Evolutionary conservation across 352 stramenopile species (phyloP).

Genomic region (Pythium vanterpoolii): DNA sequence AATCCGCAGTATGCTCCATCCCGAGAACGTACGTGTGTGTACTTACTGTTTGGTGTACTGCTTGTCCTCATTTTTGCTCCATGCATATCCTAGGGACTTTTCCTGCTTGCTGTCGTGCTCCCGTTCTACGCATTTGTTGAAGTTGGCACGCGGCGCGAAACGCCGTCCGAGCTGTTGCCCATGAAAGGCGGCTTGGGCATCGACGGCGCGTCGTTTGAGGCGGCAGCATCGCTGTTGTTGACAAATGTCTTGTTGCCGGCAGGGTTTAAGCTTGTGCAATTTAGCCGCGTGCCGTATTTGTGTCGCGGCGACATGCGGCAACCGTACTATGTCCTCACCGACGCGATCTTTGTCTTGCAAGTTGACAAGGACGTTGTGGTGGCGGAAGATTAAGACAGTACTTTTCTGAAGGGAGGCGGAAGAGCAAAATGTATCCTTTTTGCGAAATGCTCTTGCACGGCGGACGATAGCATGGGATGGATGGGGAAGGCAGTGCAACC

Average conservation of each 20-base stretch:
- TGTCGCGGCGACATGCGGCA: slow-evolving; percentile 74
- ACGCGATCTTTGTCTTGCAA: slow-evolving; percentile 80
- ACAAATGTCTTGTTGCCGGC: slow-evolving; percentile 64
- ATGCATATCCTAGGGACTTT: slow-evolving; percentile 39
- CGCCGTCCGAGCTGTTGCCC: slow-evolving; percentile 56
- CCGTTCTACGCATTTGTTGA: slow-evolving; percentile 83
- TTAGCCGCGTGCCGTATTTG: slow-evolving; percentile 82
- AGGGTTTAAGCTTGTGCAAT: slow-evolving; percentile 75
- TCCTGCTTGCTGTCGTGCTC: slow-evolving; percentile 75
- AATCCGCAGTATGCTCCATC: slow-evolving; percentile 71
- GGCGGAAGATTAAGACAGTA: background rate
- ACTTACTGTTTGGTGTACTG: background rate
- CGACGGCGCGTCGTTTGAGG: slow-evolving; percentile 66
- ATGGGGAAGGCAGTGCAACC: background rate
- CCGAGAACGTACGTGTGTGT: slow-evolving; percentile 39
- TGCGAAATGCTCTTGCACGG: no score
- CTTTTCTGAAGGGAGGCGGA: background rate
- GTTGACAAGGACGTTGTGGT: slow-evolving; percentile 29
- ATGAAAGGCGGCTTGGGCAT: slow-evolving; percentile 65
- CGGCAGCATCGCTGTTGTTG: slow-evolving; percentile 50
- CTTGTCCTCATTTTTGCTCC: background rate
- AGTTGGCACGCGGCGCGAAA: slow-evolving; percentile 58
- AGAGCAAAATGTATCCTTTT: no score
- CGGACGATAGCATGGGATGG: no score
- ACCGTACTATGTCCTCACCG: slow-evolving; percentile 83